Percentiles rank a stretch among this genome's conserved stretches.
Conservation (phyloP, 164 flowering plant species). For the Tetracentron sinense region DNA sequence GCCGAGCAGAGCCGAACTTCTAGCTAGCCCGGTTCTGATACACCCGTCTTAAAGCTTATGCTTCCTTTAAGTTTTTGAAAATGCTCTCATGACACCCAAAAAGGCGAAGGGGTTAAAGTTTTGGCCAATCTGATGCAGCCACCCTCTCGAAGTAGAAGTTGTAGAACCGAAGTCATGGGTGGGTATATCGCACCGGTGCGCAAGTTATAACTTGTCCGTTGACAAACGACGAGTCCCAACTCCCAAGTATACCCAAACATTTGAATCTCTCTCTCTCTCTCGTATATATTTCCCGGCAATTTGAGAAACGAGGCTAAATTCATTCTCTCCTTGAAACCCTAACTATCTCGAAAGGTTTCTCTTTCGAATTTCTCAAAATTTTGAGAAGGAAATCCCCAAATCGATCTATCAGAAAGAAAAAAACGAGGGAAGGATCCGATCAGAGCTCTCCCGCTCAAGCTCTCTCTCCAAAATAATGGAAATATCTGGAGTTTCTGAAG, state of each 20-base stretch:
- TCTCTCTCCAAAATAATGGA: conserved; percentile 22
- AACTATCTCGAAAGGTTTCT: not conserved
- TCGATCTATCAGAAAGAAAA: not conserved
- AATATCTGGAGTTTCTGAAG: conserved; percentile 14
- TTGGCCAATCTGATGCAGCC: too few species aligned
- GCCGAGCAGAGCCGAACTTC: too few species aligned
- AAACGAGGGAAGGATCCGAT: not conserved
- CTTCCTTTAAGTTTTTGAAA: too few species aligned
- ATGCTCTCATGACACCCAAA: too few species aligned
- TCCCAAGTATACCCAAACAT: conserved; percentile 33
- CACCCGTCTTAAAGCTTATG: too few species aligned
- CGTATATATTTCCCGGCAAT: conserved; percentile 29
- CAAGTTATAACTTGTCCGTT: too few species aligned
- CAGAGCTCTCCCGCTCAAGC: not conserved
- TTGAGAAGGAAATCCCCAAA: not conserved
- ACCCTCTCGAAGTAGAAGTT: too few species aligned
- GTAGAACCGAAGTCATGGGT: too few species aligned
- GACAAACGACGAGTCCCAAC: too few species aligned
- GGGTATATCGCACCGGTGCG: too few species aligned
- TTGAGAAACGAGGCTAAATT: not conserved
- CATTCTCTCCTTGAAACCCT: not conserved
- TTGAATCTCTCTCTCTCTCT: conserved; percentile 27
- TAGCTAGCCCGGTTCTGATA: too few species aligned
- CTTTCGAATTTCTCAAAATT: not conserved
- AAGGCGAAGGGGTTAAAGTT: too few species aligned